Evolutionary conservation across 108 stramenopile genomes (phyloP), one percentile per base, ranked within the genome.

Genomic region (Heterococcus sp.): DNA sequence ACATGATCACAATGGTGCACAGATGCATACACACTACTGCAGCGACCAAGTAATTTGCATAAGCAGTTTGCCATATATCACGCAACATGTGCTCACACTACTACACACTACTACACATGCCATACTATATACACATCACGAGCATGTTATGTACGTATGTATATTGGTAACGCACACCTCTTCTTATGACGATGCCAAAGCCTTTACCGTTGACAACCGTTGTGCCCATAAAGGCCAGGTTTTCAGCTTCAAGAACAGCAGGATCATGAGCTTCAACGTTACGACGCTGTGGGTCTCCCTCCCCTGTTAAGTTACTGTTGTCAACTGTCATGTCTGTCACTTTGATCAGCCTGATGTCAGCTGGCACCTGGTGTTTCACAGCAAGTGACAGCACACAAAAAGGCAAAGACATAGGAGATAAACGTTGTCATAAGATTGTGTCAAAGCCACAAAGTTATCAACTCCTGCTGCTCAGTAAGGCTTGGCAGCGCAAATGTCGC

Each of bases 301-400:
- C 75, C 30, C 75, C 75, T 34, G 75, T 76, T 21, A 76, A 68
- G 30, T 66, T 68, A 26, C 68, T 69, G 75, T 76, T 76, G 75
- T 76, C 75, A 58, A 58, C 46, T 58, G 46, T 58, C 46, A 58
- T 58, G 14, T 58, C 46, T 21, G 46, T 58, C 46, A 58, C 46
- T 21, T 58, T 58, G 46, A 58, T 21, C 46, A 58, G 46, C 14
- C 46, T 8, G 46, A 58, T 58, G 46, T 58, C 46, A 58, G 46
- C 46, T 14, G 46, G 46, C 46, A 58, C 46, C 46, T 58, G 46
- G 14, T 58, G 46, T 58, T 8, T 8, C 46, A 58, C 21, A 21
- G 46, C 21, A 21, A 21, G 14, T 21, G 46, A 58, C 8, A 21
- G 46, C 14, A 8, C 14, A 8, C 46, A 58, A 58, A 8, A 58